A percentile compares a stretch with the other conserved stretches of the same genome.
These are phyloP conservation scores for Papiliotrema fonsecae DNA, from an alignment of 1,284 basidiomycete genomes.

Conservation along the genomic window DNA sequence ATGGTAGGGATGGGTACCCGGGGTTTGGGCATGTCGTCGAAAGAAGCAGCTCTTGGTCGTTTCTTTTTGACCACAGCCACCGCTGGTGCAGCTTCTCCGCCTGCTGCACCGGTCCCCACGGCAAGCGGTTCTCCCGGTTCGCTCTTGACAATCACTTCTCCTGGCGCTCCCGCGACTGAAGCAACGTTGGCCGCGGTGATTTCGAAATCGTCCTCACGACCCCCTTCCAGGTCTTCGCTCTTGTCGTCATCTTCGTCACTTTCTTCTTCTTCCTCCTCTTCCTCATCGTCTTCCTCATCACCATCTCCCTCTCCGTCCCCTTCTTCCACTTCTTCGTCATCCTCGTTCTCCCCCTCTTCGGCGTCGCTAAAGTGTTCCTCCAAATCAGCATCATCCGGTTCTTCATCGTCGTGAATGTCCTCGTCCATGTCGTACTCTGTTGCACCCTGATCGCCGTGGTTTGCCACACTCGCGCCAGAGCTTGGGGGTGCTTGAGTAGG, in stretches of 20 bases:
- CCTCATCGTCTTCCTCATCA: slow-evolving; percentile 16
- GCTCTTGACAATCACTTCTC: neutral
- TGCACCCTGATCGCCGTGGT: too few relatives aligned
- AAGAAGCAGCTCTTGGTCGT: slow-evolving; percentile 21
- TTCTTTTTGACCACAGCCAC: slow-evolving; percentile 34
- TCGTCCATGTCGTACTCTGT: too few relatives aligned
- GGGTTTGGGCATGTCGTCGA: slow-evolving; percentile 37
- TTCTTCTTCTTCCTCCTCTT: slow-evolving; percentile 14
- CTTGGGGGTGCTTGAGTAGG: too few relatives aligned
- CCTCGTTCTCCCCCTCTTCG: slow-evolving; percentile 18
- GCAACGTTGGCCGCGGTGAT: slow-evolving; percentile 5
- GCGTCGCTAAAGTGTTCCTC: slow-evolving; percentile 52
- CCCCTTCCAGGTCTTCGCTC: slow-evolving; percentile 19
- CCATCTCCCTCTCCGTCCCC: slow-evolving; percentile 14
- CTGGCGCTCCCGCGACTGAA: neutral
- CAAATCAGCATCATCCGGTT: slow-evolving; percentile 57
- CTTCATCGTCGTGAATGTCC: slow-evolving; percentile 10
- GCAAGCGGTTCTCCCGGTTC: slow-evolving; percentile 1
- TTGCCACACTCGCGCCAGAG: too few relatives aligned
- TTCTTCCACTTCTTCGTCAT: slow-evolving; percentile 15
- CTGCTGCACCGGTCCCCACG: neutral
- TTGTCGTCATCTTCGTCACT: slow-evolving; percentile 13
- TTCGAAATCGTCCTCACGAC: slow-evolving; percentile 1
- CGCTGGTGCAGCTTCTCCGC: slow-evolving; percentile 18
- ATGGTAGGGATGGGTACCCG: slow-evolving; percentile 43